These are phyloP conservation scores for Phlebiopsis gigantea DNA, from an alignment of 768 basidiomycete species.

Conservation along the genomic window DNA sequence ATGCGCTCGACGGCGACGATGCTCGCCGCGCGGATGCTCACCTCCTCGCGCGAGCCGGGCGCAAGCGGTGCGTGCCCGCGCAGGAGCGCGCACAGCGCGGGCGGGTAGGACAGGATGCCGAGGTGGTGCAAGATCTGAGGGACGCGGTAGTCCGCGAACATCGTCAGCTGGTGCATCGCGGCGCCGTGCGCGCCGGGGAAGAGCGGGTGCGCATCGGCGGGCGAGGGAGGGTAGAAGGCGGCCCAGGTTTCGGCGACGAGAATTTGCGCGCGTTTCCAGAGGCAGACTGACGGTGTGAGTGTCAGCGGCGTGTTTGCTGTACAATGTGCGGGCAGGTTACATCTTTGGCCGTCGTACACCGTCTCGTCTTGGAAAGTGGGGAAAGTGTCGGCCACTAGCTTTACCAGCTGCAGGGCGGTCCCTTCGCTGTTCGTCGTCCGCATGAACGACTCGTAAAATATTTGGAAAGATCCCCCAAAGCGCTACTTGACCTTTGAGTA, in stretches of 20 bases:
- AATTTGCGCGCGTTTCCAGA: constrained; percentile 92
- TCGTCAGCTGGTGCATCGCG: constrained; percentile 69
- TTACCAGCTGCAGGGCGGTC: constrained; percentile 68
- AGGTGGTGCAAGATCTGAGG: constrained; percentile 89
- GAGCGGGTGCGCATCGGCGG: constrained; percentile 52
- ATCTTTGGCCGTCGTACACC: constrained; percentile 48
- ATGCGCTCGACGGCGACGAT: constrained; percentile 76
- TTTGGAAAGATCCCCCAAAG: constrained; percentile 67
- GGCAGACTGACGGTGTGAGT: constrained; percentile 43
- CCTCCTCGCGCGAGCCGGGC: constrained; percentile 61
- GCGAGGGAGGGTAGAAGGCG: constrained; percentile 67
- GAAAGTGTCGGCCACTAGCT: constrained; percentile 63
- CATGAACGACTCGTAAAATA: constrained; percentile 61
- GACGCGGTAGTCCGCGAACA: constrained; percentile 93
- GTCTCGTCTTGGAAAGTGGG: constrained; percentile 74
- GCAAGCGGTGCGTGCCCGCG: constrained; percentile 37
- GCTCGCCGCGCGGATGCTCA: constrained; percentile 77
- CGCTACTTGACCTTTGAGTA: constrained; percentile 35
- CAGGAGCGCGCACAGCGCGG: constrained; percentile 49
- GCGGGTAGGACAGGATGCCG: constrained; percentile 67
- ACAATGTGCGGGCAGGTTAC: constrained; percentile 32
- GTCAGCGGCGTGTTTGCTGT: neutral
- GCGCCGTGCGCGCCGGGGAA: constrained; percentile 70
- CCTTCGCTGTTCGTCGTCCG: constrained; percentile 45
- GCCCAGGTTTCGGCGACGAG: constrained; percentile 91